These are phyloP conservation scores for Tylopilus felleus DNA, from an alignment of 768 basidiomycete species.

Conservation along the genomic window DNA sequence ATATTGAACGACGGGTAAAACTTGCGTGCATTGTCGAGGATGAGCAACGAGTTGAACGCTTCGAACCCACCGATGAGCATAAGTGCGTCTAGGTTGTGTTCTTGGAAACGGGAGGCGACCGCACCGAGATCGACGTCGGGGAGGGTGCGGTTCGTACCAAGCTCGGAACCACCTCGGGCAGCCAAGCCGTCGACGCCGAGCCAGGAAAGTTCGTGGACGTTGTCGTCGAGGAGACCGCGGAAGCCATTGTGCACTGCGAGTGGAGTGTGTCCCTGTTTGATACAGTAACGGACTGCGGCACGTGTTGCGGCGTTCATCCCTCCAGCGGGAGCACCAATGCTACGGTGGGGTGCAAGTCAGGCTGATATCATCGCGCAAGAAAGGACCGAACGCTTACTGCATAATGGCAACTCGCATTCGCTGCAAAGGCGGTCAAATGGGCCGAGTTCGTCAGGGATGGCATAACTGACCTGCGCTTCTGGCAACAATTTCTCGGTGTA, in stretches of 20 bases:
- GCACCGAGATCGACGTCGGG: slow-evolving; percentile 86
- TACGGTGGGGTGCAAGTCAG: slow-evolving; percentile 29
- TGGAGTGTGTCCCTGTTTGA: slow-evolving; percentile 89
- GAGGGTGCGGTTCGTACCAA: slow-evolving; percentile 90
- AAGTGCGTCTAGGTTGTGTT: slow-evolving; percentile 73
- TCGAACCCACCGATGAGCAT: slow-evolving; percentile 97
- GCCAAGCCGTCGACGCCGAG: slow-evolving; percentile 97
- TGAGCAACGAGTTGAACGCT: slow-evolving; percentile 76
- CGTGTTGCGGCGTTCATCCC: slow-evolving; percentile 90
- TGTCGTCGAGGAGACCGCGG: slow-evolving; percentile 89
- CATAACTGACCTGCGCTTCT: slow-evolving; percentile 37
- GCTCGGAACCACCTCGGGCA: slow-evolving; percentile 93
- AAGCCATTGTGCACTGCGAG: slow-evolving; percentile 95
- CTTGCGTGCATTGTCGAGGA: slow-evolving; percentile 76
- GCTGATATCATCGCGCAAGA: neutral
- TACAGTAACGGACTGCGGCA: slow-evolving; percentile 89
- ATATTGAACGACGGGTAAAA: slow-evolving; percentile 91
- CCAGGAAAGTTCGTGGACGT: slow-evolving; percentile 85
- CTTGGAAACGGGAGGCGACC: slow-evolving; percentile 88
- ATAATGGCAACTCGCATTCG: slow-evolving; percentile 78
- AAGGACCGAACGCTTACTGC: slow-evolving; percentile 54
- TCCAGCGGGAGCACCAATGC: slow-evolving; percentile 95
- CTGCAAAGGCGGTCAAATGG: slow-evolving; percentile 35
- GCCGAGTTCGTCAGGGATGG: neutral
- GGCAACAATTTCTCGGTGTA: slow-evolving; percentile 54